A percentile compares a stretch with the other conserved stretches of the same genome.
Conservation (phyloP, 2,329 filamentous ascomycete genomes). For the Dendryphion nanum region DNA sequence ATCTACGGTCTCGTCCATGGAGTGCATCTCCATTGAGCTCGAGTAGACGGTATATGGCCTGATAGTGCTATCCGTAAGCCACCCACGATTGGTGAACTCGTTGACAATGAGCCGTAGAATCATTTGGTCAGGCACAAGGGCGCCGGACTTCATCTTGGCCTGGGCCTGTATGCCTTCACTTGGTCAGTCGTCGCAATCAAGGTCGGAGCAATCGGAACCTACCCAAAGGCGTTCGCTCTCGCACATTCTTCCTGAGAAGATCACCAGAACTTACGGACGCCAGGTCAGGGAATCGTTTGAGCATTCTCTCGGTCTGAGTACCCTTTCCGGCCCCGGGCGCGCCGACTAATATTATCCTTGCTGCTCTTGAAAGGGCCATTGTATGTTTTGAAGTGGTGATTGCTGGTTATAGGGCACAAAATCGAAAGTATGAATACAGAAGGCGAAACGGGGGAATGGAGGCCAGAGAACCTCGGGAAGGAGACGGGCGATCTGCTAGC, state of each 20-base stretch:
- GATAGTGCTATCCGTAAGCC: slow-evolving; percentile 61
- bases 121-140: slow-evolving; percentile 85
- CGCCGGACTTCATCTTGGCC: slow-evolving; percentile 79
- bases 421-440: slow-evolving; percentile 7
- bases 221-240: slow-evolving; percentile 83
- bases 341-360: slow-evolving; percentile 90
- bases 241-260: slow-evolving; percentile 87
- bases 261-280: slow-evolving; percentile 93
- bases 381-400: not conserved
- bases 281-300: slow-evolving; percentile 82
- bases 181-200: too few species aligned
- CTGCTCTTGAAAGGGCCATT: slow-evolving; percentile 59
- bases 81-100: slow-evolving; percentile 81
- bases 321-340: slow-evolving; percentile 97
- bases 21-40: slow-evolving; percentile 28
- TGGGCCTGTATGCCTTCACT: slow-evolving; percentile 82
- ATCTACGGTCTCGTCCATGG: slow-evolving; percentile 34
- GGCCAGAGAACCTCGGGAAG: slow-evolving; percentile 20
- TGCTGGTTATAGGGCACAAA: not conserved
- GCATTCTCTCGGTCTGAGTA: slow-evolving; percentile 87
- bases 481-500: slow-evolving; percentile 17
- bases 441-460: too few species aligned
- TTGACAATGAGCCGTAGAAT: slow-evolving; percentile 91
- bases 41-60: slow-evolving; percentile 48
- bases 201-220: slow-evolving; percentile 23